Conservation (phyloP, 768 basidiomycete species). For the Boletellus sp. region DNA sequence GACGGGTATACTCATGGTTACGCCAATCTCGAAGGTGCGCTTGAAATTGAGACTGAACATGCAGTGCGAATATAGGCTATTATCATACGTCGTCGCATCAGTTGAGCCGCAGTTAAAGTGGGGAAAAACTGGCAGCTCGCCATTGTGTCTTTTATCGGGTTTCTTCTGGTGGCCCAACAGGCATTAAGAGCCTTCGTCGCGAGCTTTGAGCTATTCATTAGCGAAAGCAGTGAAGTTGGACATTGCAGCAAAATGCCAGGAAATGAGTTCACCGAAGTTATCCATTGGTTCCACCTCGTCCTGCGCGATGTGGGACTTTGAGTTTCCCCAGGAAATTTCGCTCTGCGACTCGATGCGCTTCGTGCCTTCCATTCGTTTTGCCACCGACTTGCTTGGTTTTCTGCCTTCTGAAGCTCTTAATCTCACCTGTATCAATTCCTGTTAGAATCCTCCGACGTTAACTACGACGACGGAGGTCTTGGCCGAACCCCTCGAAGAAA, state of each 20-base stretch:
- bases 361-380: conserved; percentile 42
- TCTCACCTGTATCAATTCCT: conserved; percentile 40
- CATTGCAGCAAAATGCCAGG: conserved; percentile 24
- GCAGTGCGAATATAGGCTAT: conserved; percentile 42
- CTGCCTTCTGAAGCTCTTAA: conserved; percentile 46
- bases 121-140: conserved; percentile 41
- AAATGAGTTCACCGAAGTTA: conserved; percentile 27
- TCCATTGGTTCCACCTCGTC: conserved; percentile 15
- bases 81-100: conserved; percentile 30
- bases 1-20: conserved; percentile 57
- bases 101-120: conserved; percentile 48
- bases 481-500: conserved; percentile 45
- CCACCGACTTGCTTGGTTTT: conserved; percentile 38
- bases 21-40: conserved; percentile 82
- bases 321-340: conserved; percentile 23
- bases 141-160: conserved; percentile 22
- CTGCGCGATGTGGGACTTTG: conserved; percentile 23
- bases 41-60: conserved; percentile 60
- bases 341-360: conserved; percentile 39
- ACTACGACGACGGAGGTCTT: conserved; percentile 52
- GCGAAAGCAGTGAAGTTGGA: conserved; percentile 44
- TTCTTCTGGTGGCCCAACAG: conserved; percentile 22
- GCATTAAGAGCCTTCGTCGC: conserved; percentile 36
- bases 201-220: conserved; percentile 48
- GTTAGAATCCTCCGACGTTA: conserved; percentile 62